Conservation (phyloP, 1,284 basidiomycete genomes). For the Athelia sp. region DNA sequence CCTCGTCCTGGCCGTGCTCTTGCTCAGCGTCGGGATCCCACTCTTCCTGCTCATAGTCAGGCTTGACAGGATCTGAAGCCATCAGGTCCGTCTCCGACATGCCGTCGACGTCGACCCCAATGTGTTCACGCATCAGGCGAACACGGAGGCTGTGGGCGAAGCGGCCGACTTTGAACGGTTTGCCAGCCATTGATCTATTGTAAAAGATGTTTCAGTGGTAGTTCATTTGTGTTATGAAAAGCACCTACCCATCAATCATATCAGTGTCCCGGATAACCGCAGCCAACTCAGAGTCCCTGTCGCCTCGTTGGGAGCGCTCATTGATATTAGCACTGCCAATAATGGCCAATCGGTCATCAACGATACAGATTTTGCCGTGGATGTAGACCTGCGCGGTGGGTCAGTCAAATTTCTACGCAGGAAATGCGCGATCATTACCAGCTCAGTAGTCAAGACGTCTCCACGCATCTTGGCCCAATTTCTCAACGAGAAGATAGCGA, state of each 20-base stretch:
- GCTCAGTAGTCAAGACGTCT: conserved; percentile 86
- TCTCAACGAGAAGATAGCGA: conserved; percentile 87
- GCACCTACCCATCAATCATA: conserved; percentile 82
- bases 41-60: conserved; percentile 49
- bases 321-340: conserved; percentile 99
- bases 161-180: conserved; percentile 92
- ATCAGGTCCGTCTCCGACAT: conserved; percentile 77
- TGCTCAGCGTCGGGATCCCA: conserved; percentile 87
- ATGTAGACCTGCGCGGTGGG: conserved; percentile 71
- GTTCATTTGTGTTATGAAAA: conserved; percentile 1
- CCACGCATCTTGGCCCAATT: conserved; percentile 92
- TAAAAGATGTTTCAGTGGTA: conserved; percentile 6
- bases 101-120: conserved; percentile 92
- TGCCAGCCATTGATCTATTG: conserved; percentile 86
- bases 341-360: conserved; percentile 95
- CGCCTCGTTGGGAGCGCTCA: conserved; percentile 92
- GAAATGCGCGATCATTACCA: conserved; percentile 39
- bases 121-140: conserved; percentile 94
- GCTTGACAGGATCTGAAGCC: conserved; percentile 47
- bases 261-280: conserved; percentile 94
- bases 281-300: conserved; percentile 94
- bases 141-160: conserved; percentile 95
- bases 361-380: conserved; percentile 88
- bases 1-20: conserved; percentile 35
- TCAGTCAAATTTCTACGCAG: background rate